Conservation (phyloP, 2,329 filamentous ascomycete genomes). For the Fusarium phyllophilum region DNA sequence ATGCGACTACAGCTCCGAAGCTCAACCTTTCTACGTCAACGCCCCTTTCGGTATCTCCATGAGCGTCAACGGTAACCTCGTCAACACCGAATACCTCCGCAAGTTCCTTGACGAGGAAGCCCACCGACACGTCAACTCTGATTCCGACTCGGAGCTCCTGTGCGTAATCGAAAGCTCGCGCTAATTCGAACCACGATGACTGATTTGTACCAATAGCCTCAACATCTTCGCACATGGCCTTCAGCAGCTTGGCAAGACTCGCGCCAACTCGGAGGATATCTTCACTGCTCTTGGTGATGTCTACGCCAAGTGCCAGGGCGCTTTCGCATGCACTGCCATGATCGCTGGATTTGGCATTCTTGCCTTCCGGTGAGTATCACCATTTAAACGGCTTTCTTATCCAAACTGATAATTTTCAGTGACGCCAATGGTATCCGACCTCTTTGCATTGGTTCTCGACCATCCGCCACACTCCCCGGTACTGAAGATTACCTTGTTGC, state of each 20-base stretch:
- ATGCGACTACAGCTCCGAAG: constrained; percentile 72
- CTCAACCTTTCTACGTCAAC: constrained; percentile 94
- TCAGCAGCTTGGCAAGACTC: constrained; percentile 81
- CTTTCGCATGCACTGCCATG: constrained; percentile 85
- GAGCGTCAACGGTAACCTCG: constrained; percentile 85
- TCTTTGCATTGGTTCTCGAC: constrained; percentile 79
- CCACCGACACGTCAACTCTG: constrained; percentile 88
- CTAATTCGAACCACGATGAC: constrained; percentile 2
- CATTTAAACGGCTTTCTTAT: constrained; percentile 67
- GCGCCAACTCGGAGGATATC: constrained; percentile 81
- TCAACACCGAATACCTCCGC: constrained; percentile 77
- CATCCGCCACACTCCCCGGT: constrained; percentile 68
- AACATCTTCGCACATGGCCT: constrained; percentile 89
- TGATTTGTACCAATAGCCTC: constrained; percentile 71
- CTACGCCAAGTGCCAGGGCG: constrained; percentile 78
- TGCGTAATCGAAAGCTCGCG: constrained; percentile 4
- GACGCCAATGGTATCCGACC: constrained; percentile 77
- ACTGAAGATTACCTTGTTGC: constrained; percentile 90
- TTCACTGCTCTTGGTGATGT: constrained; percentile 77
- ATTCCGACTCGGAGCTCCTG: constrained; percentile 75
- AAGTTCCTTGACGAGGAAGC: constrained; percentile 79
- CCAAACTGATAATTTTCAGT: constrained; percentile 51
- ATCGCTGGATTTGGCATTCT: constrained; percentile 83
- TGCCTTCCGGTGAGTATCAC: constrained; percentile 70
- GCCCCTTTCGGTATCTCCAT: constrained; percentile 56